Conservation (phyloP, 2,329 filamentous ascomycete genomes). For the Teratosphaeriaceae sp. region DNA sequence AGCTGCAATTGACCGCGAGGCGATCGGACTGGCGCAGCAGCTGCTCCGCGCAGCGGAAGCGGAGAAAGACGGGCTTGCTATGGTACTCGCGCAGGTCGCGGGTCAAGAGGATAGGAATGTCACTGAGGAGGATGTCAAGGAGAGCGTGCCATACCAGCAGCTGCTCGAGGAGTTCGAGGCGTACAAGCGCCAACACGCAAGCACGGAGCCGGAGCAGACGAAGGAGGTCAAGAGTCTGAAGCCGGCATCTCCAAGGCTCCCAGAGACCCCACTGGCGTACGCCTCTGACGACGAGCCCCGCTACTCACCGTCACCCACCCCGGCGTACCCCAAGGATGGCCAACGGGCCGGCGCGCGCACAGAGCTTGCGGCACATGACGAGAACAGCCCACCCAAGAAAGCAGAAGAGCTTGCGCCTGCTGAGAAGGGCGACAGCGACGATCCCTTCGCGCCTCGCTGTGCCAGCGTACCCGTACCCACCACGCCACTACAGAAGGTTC, state of each 20-base stretch:
- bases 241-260: background rate
- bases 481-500: background rate
- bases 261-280: constrained; percentile 15
- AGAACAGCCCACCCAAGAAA: too few species aligned
- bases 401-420: too few species aligned
- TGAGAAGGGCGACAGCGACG: constrained; percentile 4
- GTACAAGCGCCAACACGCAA: background rate
- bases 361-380: background rate
- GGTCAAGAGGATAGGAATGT: background rate
- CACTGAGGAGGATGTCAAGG: background rate
- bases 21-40: constrained; percentile 4
- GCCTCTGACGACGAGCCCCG: constrained; percentile 13
- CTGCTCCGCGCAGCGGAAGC: constrained; percentile 6
- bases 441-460: constrained; percentile 11
- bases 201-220: background rate
- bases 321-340: constrained; percentile 9
- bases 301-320: constrained; percentile 11
- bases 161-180: background rate
- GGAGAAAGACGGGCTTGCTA: constrained; percentile 11
- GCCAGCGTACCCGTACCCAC: background rate
- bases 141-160: background rate
- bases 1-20: background rate
- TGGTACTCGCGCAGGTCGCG: background rate
- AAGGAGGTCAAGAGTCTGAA: background rate
- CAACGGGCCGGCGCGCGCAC: constrained; percentile 6